These are phyloP conservation scores for Plasmodium ovale DNA, from an alignment of 169 alveolate genomes.

Conservation along the genomic window DNA sequence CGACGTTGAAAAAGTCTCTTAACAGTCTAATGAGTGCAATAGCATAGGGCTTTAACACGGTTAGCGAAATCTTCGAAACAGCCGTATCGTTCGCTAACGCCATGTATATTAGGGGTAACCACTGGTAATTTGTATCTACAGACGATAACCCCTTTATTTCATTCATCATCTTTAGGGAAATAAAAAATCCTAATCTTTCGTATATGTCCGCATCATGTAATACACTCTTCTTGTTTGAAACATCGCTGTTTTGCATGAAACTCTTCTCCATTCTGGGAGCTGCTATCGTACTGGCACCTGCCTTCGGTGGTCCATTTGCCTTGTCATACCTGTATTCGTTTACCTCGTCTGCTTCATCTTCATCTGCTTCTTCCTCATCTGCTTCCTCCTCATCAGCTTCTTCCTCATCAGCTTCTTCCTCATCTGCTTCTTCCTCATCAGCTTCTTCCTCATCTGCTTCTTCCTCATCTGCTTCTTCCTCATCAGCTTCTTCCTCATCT, in stretches of 20 bases:
- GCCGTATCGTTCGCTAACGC: slow-evolving; percentile 57
- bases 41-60: slow-evolving; percentile 51
- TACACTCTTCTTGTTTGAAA: not conserved
- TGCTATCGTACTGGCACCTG: not conserved
- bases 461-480: not conserved
- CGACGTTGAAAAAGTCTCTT: slow-evolving; percentile 69
- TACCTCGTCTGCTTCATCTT: not conserved
- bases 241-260: not conserved
- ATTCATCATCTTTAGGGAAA: slow-evolving; percentile 54
- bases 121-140: slow-evolving; percentile 66
- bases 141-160: slow-evolving; percentile 75
- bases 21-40: slow-evolving; percentile 62
- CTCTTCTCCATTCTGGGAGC: not conserved
- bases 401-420: not conserved
- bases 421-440: slow-evolving; percentile 10
- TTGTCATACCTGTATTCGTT: not conserved
- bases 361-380: slow-evolving; percentile 11
- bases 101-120: slow-evolving; percentile 75
- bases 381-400: not conserved
- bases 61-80: slow-evolving; percentile 62
- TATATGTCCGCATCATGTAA: slow-evolving; percentile 61
- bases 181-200: slow-evolving; percentile 73
- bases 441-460: not conserved
- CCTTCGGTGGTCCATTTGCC: not conserved
- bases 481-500: not conserved